A percentile compares a stretch with the other conserved stretches of the same genome.
Evolutionary conservation across 768 basidiomycete genomes (phyloP).

Genomic region (Tricholoma furcatifolium): DNA sequence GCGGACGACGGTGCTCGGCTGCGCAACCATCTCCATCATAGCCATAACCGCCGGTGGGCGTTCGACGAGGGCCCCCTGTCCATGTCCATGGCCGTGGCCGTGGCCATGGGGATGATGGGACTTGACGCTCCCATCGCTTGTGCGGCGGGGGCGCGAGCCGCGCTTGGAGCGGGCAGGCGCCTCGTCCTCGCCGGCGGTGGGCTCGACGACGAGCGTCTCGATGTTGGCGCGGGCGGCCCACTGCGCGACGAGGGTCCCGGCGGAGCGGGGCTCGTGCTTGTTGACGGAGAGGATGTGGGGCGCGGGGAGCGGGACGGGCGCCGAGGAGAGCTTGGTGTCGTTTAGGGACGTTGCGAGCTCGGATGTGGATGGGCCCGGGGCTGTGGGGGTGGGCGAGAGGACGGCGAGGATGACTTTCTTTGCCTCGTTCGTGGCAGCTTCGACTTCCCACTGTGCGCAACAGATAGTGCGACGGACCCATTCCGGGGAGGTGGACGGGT

Average conservation of each 20-base stretch:
- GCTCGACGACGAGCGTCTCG: slow-evolving; percentile 51
- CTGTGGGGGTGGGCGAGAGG: slow-evolving; percentile 20
- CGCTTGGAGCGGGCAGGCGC: slow-evolving; percentile 29
- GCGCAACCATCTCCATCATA: slow-evolving; percentile 77
- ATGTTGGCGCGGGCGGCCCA: slow-evolving; percentile 72
- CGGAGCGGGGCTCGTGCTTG: slow-evolving; percentile 64
- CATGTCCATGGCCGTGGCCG: slow-evolving; percentile 7
- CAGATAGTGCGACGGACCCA: slow-evolving; percentile 86
- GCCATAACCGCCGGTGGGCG: slow-evolving; percentile 75
- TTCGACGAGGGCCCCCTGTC: slow-evolving; percentile 56
- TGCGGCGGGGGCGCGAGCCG: slow-evolving; percentile 1
- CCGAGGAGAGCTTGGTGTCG: slow-evolving; percentile 23
- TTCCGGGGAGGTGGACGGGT: slow-evolving; percentile 55
- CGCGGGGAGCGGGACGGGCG: slow-evolving; percentile 67
- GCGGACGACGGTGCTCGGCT: slow-evolving; percentile 73
- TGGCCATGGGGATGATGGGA: slow-evolving; percentile 1
- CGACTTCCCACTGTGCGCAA: slow-evolving; percentile 74
- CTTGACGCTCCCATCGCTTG: slow-evolving; percentile 4
- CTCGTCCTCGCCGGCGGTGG: slow-evolving; percentile 35
- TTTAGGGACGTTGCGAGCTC: slow-evolving; percentile 29
- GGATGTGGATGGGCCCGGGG: slow-evolving; percentile 13
- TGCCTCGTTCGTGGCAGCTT: slow-evolving; percentile 42
- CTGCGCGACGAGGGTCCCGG: slow-evolving; percentile 57
- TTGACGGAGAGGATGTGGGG: slow-evolving; percentile 51
- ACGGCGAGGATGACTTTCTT: slow-evolving; percentile 67